Conservation (phyloP, 768 basidiomycete species). For the Pleurotus ostreatus region DNA sequence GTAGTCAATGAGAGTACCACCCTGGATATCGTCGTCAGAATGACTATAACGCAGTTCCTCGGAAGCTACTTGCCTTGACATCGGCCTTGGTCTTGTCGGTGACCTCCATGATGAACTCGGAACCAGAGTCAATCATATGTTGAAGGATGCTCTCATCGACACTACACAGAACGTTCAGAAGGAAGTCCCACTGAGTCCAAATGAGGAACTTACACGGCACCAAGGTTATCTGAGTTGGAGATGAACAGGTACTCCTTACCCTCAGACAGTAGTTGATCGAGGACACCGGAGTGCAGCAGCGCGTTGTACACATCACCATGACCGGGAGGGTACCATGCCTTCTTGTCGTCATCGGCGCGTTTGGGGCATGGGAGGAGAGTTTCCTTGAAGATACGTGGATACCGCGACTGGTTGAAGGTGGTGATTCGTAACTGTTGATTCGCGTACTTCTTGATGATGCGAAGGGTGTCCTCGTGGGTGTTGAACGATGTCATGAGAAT, state of each 20-base stretch:
- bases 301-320: constrained; percentile 97
- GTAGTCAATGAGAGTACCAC: constrained; percentile 88
- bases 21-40: constrained; percentile 32
- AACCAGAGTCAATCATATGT: constrained; percentile 77
- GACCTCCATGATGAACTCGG: constrained; percentile 93
- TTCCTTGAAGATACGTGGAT: constrained; percentile 91
- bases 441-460: constrained; percentile 95
- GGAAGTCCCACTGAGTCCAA: constrained; percentile 15
- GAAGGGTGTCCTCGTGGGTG: constrained; percentile 93
- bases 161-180: constrained; percentile 27
- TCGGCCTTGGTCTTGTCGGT: constrained; percentile 97
- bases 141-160: constrained; percentile 82
- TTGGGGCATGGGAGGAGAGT: constrained; percentile 81
- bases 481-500: constrained; percentile 99
- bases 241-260: constrained; percentile 98
- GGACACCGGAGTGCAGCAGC: constrained; percentile 81
- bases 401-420: constrained; percentile 91
- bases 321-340: constrained; percentile 94
- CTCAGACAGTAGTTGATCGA: constrained; percentile 83
- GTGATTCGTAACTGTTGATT: constrained; percentile 93
- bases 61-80: constrained; percentile 32
- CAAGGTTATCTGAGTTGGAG: constrained; percentile 96
- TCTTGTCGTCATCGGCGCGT: constrained; percentile 78
- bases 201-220: constrained; percentile 66
- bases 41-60: not conserved